Evolutionary conservation across 352 stramenopile genomes (phyloP), one percentile per base, ranked within the genome.

Genomic region (Phytopythium kandeliae): DNA sequence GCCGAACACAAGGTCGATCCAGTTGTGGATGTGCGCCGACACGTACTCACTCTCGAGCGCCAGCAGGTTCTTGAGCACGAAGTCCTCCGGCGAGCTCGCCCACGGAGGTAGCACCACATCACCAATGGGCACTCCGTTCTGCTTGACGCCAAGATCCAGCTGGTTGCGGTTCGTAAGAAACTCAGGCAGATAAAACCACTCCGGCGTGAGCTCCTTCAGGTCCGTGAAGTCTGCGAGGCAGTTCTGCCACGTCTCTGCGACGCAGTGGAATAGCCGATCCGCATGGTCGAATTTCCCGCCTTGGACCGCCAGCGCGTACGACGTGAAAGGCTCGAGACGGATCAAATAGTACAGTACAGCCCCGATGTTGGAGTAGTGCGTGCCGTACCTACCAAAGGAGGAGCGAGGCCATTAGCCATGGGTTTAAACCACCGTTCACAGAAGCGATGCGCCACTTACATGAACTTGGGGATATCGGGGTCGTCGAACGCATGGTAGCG

Each of bases 291-390:
- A 96, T 30, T 92, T 93, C 11, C 97, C 97, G 47, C 92, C 96
- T 76, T 99, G 97, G 1, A 99, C 71, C 41, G 79, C 88, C 40
- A 98, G 45, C 9, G 94, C 89, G 44, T 99, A 87, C 24, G 94
- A 85, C 5, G 95, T 98, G 71, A 99, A 99, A 12, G 97, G 97
- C 67, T 99, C 96, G n/a, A 99, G 63, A 10, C 97, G 90, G 67
- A 99, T 92, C 25, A 99, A 71, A 65, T 99, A 99, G 69, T 98
- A 98, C 5, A 99, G 79, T 7, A 99, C 97, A 60, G 97, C 97
- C 1, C 96, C 97, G 21, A 93, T 85, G 55, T 95, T 91, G 11
- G 85, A 95, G 60, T 95, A 95, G 55, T 95, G 85, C 10, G 85
- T 89, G 11, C 85, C 85, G 55, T 95, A 95, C 80, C 81, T 95